Conservation (phyloP, 495 filamentous ascomycete genomes). For the Hypoxylon cercidicola region DNA sequence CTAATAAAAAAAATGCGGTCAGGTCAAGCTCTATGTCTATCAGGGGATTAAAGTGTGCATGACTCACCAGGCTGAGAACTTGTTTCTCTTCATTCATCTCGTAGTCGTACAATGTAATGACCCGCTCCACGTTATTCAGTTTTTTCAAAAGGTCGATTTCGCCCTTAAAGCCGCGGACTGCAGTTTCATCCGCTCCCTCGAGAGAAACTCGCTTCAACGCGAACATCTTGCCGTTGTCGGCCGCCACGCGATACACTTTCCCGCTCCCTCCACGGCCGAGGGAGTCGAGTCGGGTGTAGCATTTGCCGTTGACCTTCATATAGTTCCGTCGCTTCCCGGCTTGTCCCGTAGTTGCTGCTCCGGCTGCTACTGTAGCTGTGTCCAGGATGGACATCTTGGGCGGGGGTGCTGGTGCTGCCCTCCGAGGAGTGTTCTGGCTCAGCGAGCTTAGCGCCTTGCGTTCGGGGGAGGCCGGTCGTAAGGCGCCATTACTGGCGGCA, state of each 20-base stretch:
- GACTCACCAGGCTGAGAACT: constrained; percentile 79
- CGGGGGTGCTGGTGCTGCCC: constrained; percentile 82
- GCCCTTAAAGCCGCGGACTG: constrained; percentile 90
- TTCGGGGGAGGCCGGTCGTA: constrained; percentile 61
- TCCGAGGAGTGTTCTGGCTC: constrained; percentile 84
- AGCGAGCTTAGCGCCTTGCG: constrained; percentile 75
- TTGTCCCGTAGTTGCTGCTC: constrained; percentile 75
- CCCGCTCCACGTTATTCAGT: constrained; percentile 83
- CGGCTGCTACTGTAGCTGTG: constrained; percentile 85
- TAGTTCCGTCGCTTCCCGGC: constrained; percentile 80
- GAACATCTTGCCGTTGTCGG: constrained; percentile 93
- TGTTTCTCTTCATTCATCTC: constrained; percentile 92
- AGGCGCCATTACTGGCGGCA: constrained; percentile 41
- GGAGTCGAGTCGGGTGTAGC: constrained; percentile 86
- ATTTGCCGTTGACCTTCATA: constrained; percentile 89
- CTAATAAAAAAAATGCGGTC: constrained; percentile 48
- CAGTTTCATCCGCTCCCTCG: constrained; percentile 85
- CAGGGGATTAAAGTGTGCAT: not conserved
- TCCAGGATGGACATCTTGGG: constrained; percentile 96
- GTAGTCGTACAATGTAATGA: constrained; percentile 89
- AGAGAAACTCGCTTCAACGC: constrained; percentile 93
- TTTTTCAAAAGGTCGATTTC: constrained; percentile 93
- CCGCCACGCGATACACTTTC: constrained; percentile 95
- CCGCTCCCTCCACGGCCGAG: constrained; percentile 92
- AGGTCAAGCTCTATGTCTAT: constrained; percentile 3